Evolutionary conservation across 768 basidiomycete genomes (phyloP), one percentile per base, ranked within the genome.

Genomic region (Multifurca ochricompacta): DNA sequence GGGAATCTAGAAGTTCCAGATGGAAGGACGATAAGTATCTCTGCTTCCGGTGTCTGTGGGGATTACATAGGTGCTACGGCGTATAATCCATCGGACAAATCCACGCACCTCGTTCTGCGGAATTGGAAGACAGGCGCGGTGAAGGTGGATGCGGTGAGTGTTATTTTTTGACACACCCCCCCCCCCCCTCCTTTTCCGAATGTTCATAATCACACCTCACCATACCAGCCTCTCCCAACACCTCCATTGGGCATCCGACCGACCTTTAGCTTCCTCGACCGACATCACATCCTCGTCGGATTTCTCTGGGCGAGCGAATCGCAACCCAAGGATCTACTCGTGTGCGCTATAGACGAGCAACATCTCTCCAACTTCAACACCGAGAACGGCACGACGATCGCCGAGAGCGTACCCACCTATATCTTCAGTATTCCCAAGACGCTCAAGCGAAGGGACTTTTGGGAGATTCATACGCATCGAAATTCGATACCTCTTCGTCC

Each of bases 231-330:
- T 14, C 16, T 50, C 1, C 49, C 39, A 30, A 35, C 49, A 11
- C 49, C 49, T 4, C 14, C 9, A 21, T 13, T 21, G 10, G 49
- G 49, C 30, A 3, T 50, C 30, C 18, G 30, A 14, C 49, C 49
- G 6, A 41, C 30, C 3, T 50, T 50, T 39, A 50, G 8, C 30
- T 50, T 50, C n/a, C 49, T 50, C 39, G 39, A 50, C 39, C 27
- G 19, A 10, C 16, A 50, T 5, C 49, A 50, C 39, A 41, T 50
- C 49, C 19, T 50, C 21, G 39, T 13, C 14, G 49, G 49, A 11
- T 50, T 50, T 4, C 49, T 50, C 37, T 41, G 49, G 49, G 4
- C 3, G 2, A 23, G 4, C 30, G 49, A 41, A 8, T 16, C 18
- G 5, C 49, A 50, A 30, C 49, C 49, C 18, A 30, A 16, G 21